Evolutionary conservation across 306 rosid genomes (phyloP), one percentile per base, ranked within the genome.

Genomic region (Lotus japonicus): DNA sequence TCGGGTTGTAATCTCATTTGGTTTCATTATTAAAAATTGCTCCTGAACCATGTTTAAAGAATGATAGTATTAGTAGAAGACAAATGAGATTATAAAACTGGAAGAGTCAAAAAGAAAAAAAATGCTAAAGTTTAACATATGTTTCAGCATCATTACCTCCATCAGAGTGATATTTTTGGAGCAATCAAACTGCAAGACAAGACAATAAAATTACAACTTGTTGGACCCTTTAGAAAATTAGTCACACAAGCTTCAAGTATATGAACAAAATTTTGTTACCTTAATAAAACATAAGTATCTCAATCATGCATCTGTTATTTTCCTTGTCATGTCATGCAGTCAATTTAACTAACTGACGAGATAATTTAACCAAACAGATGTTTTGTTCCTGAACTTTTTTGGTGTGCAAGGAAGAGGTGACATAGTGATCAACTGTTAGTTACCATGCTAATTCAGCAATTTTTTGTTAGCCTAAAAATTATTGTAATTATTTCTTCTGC

Each of bases 11-110:
- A 74, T 80, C 83, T 90, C 95, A 58, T 85, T 88, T 33, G 90
- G 89, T 84, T 88, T 94, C 97, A 88, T 88, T 31, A 94, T 90
- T 58, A 86, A 77, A 76, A 58, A 94, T 82, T 94, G 97, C 66
- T 94, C 97, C 96, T 92, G 84, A 66, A 68, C 70, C 81, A 55
- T 33, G 68, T 71, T 71, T 16, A 26, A 45, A 23, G 0, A n/a
- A 23, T 44, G 26, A 5, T 46, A 28, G 48, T 7, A 11, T 11
- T 14, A 3, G 11, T 43, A 15, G 36, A 80, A 21, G n/a, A 71
- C 21, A 55, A 48, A 52, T 3, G 17, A 14, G 55, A 64, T 13
- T 12, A 42, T 19, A 58, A 44, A 61, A 44, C 19, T 49, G 66
- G 7, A 70, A 67, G 31, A 33, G 76, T 44, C 9, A 11, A 54